Evolutionary conservation across 257 asterid genomes (phyloP), one percentile per base, ranked within the genome.

Genomic region (Anisodus tanguticus): DNA sequence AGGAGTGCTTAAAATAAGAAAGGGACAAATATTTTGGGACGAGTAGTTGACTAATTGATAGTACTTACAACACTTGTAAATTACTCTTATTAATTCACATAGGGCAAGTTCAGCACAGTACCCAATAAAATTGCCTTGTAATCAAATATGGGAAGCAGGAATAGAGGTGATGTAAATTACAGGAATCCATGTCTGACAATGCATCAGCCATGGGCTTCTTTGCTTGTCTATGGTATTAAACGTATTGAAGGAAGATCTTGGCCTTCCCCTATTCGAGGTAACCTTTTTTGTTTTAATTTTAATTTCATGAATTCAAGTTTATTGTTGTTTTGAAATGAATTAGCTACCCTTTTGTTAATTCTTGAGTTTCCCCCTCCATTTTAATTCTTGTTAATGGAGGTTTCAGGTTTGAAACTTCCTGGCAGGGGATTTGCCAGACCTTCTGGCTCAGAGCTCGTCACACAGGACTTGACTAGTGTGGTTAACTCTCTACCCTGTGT

Each of bases 161-260:
- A 83, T 11, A 86, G 89, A 47, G 45, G 83, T 11, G 88, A 84
- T 9, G 85, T 89, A 37, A 94, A 89, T 71, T 94, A 93, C 81
- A 91, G 88, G 84, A 95, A 94, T 87, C 98, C 99, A 77, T 95
- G 99, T 86, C 89, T 95, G 12, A 95, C 99, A 39, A 92, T 95
- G 99, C 99, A 95, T 90, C 99, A 95, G 88, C 99, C 99, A 31
- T 95, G 99, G 99, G 99, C 99, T 82, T 94, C 98, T 89, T 83
- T 95, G 82, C 98, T 95, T 80, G 96, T 95, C 70, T 60, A 92
- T 84, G 99, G 98, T 82, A 95, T 95, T 87, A 95, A 95, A 84
- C 97, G 99, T 80, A 89, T 95, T 82, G 99, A 95, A 88, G 99
- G 99, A 82, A 88, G 99, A 88, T 95, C 99, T 81, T 95, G 99